phyloP scores from a whole-genome alignment of 2,329 filamentous ascomycete species.

The Huntiella decipiens region DNA sequence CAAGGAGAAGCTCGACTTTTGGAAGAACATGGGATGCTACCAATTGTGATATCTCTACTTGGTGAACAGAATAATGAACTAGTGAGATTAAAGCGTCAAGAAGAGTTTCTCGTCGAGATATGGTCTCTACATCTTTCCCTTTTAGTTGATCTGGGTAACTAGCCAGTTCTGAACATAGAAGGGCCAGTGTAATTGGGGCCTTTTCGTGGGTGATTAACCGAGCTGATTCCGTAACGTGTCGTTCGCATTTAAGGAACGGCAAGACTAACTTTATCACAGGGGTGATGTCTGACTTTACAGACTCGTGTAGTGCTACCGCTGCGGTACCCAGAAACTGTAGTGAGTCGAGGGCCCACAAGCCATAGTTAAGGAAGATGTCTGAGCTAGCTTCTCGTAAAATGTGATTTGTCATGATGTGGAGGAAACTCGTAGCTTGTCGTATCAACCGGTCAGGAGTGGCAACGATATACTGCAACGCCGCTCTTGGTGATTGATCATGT shows the following conservation, averaged over 20 bases:
- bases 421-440: conserved; percentile 26
- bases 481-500: conserved; percentile 13
- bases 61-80: conserved; percentile 15
- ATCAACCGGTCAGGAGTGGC: conserved; percentile 24
- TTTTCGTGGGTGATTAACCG: conserved; percentile 6
- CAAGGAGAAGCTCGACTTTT: conserved; percentile 3
- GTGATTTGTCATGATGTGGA: conserved; percentile 25
- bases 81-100: conserved; percentile 23
- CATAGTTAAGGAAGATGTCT: conserved; percentile 19
- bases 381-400: conserved; percentile 19
- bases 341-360: conserved; percentile 32
- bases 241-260: conserved; percentile 16
- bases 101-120: conserved; percentile 18
- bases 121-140: conserved; percentile 15
- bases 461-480: conserved; percentile 23
- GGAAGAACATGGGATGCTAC: conserved; percentile 8
- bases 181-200: conserved; percentile 17
- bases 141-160: conserved; percentile 18
- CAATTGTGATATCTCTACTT: conserved; percentile 3
- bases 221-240: conserved; percentile 5
- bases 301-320: conserved; percentile 21
- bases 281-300: conserved; percentile 17
- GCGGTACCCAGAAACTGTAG: conserved; percentile 24
- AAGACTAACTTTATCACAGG: conserved; percentile 21
- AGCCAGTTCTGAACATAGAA: conserved; percentile 25